A percentile compares a stretch with the other conserved stretches of the same genome.
Evolutionary conservation across 495 filamentous ascomycete genomes (phyloP).

Genomic region (Tuber calosporum): DNA sequence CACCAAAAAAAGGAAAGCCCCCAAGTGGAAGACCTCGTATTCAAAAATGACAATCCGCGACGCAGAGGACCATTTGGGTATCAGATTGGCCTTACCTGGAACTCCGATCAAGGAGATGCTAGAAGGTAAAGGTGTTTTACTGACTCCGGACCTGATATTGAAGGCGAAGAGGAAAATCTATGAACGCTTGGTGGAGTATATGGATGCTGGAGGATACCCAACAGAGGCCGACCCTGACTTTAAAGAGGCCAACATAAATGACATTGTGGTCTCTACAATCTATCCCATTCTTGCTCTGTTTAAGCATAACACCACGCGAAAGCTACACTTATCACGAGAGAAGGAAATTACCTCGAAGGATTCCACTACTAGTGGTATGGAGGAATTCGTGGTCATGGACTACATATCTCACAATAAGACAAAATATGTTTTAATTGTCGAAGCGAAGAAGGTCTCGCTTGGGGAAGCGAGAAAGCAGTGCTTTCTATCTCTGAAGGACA

Average conservation of each 20-base stretch:
- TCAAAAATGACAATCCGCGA: too few species aligned
- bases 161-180: conserved; percentile 10
- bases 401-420: conserved; percentile 3
- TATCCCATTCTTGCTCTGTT: too few species aligned
- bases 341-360: conserved; percentile 11
- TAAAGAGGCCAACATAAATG: too few species aligned
- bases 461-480: conserved; percentile 18
- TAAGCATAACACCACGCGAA: conserved; percentile 3
- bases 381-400: too few species aligned
- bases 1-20: not conserved
- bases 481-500: conserved; percentile 22
- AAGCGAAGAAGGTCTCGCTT: too few species aligned
- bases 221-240: too few species aligned
- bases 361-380: not conserved
- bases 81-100: not conserved
- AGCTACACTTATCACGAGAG: conserved; percentile 15
- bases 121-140: not conserved
- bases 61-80: conserved; percentile 1
- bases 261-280: too few species aligned
- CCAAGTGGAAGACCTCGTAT: too few species aligned
- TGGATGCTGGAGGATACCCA: too few species aligned
- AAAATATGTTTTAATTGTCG: conserved; percentile 14
- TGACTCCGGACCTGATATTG: not conserved
- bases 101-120: conserved; percentile 6
- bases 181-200: too few species aligned